Evolutionary conservation across 179 eudicot species (phyloP), one percentile per base, ranked within the genome.

Genomic region (Amaranthus tricolor): DNA sequence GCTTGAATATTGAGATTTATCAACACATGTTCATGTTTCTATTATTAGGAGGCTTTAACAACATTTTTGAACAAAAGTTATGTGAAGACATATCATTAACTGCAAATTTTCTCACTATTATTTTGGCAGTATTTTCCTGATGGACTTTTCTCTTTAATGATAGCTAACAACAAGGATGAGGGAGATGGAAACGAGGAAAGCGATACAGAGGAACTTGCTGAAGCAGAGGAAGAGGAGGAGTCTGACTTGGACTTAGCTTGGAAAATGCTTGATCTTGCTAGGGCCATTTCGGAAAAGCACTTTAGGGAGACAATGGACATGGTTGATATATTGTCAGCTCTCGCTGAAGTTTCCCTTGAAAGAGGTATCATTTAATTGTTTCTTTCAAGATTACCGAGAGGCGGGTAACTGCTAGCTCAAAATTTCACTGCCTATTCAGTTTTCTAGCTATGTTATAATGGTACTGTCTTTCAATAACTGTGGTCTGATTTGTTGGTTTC

Each of bases 251-350:
- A 93, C 79, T 84, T 89, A 79, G 96, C 99, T 45, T 95, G 99
- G 97, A 93, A 92, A 84, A 89, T 90, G 97, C 90, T 95, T 62
- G 99, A 95, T 90, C 84, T 95, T 84, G 95, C 97, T 10, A 88
- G 99, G 84, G 97, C 91, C 61, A 95, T 95, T 81, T 86, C 81
- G 72, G 99, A 93, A 80, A 93, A 88, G 84, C 85, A 86, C 71
- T 83, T 93, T 0, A 75, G 76, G 49, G 90, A 93, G 54, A 87
- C 99, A 31, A 72, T 93, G 89, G 92, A 93, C 73, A 90, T 88
- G 84, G 97, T 93, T 72, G 95, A 95, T 64, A 89, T 95, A 73
- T 80, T 93, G 83, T 90, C 99, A 48, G 89, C 99, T 59, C 80
- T 95, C 79, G 99, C 92, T 13, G 99, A 95, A 83, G 97, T 89